phyloP scores from a whole-genome alignment of 202 grass and related monocot species.

The Schoenoplectus tabernaemontani region DNA sequence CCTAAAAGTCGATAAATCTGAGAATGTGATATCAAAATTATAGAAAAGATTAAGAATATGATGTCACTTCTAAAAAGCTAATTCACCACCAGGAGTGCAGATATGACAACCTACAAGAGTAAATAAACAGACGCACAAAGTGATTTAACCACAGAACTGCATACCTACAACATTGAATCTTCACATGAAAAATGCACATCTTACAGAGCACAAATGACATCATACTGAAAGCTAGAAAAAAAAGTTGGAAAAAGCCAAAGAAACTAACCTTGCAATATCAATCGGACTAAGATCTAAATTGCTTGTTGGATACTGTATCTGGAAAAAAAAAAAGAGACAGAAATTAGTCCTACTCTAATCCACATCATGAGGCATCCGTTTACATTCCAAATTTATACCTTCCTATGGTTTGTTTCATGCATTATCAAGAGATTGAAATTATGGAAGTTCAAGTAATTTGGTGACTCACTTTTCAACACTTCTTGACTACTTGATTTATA shows the following conservation, averaged over 20 bases:
- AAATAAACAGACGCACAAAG: not conserved
- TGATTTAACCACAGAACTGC: not conserved
- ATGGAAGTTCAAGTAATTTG: not conserved
- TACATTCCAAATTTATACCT: not conserved
- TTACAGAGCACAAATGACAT: not conserved
- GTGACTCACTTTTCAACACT: not conserved
- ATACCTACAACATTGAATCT: not conserved
- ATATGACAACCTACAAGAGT: not conserved
- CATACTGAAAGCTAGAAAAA: not conserved
- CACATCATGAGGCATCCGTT: not conserved
- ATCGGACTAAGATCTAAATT: conserved; percentile 44
- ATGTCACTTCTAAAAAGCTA: not conserved
- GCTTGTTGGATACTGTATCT: conserved; percentile 47
- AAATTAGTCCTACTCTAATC: not conserved
- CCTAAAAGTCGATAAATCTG: not conserved
- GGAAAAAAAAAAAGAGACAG: conserved; percentile 14
- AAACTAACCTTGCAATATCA: conserved; percentile 34
- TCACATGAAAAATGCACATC: not conserved
- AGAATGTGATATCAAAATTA: not conserved
- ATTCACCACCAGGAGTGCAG: not conserved
- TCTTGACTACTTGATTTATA: not conserved
- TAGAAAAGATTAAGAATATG: not conserved
- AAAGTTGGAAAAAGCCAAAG: not conserved
- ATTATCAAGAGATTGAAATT: not conserved
- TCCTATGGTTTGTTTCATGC: not conserved